Evolutionary conservation across 1,139 yeast genomes (phyloP).

Genomic region (Candida sp.): DNA sequence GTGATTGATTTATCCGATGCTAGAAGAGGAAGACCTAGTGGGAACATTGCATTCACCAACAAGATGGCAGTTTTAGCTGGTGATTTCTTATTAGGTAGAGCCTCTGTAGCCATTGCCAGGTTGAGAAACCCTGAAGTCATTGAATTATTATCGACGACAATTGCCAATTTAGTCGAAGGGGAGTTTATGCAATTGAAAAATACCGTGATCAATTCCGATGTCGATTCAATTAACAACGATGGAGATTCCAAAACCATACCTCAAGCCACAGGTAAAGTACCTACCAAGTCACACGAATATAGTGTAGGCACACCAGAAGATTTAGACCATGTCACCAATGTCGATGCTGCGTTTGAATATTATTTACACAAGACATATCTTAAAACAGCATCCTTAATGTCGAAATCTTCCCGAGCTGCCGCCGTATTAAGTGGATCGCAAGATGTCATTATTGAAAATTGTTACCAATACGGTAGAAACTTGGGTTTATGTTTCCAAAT

Average conservation of each 20-base stretch:
- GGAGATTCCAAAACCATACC: constrained; percentile 53
- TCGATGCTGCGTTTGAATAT: constrained; percentile 88
- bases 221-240: constrained; percentile 44
- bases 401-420: constrained; percentile 92
- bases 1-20: constrained; percentile 93
- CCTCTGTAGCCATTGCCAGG: constrained; percentile 93
- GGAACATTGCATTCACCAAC: constrained; percentile 91
- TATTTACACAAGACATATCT: constrained; percentile 92
- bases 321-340: constrained; percentile 65
- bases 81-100: constrained; percentile 91
- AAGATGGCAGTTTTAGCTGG: constrained; percentile 98
- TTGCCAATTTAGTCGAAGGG: constrained; percentile 96
- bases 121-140: constrained; percentile 96
- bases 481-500: constrained; percentile 94
- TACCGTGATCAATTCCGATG: constrained; percentile 60
- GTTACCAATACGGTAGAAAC: constrained; percentile 90
- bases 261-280: constrained; percentile 61
- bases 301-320: constrained; percentile 40
- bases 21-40: constrained; percentile 87
- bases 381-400: constrained; percentile 92
- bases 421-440: constrained; percentile 90
- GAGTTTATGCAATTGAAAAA: constrained; percentile 98
- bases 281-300: constrained; percentile 58
- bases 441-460: constrained; percentile 70
- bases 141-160: constrained; percentile 90